Evolutionary conservation across 2,329 filamentous ascomycete genomes (phyloP).

Genomic region (Penicillium sp.): DNA sequence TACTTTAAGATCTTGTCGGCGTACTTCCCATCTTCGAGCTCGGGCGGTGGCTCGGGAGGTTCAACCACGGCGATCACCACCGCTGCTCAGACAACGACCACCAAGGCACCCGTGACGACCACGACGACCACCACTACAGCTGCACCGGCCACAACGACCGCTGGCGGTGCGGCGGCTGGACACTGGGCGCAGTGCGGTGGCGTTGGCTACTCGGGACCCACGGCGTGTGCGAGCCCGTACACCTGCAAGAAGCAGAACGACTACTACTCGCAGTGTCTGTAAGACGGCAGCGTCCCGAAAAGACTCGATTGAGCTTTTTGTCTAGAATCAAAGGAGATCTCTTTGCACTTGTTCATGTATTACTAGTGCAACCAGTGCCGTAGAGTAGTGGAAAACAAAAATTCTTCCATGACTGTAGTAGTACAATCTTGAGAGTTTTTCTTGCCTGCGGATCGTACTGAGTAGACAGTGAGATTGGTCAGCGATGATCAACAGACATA

Average conservation of each 20-base stretch:
- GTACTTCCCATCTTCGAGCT: slow-evolving; percentile 16
- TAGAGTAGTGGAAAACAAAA: too few relatives aligned
- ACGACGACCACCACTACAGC: slow-evolving; percentile 9
- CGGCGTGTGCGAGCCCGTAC: slow-evolving; percentile 27
- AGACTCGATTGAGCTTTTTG: too few relatives aligned
- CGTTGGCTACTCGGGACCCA: slow-evolving; percentile 29
- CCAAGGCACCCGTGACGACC: slow-evolving; percentile 3
- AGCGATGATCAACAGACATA: too few relatives aligned
- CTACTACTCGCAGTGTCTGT: slow-evolving; percentile 38
- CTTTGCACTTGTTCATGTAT: too few relatives aligned
- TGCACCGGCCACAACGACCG: slow-evolving; percentile 7
- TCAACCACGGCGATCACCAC: slow-evolving; percentile 4
- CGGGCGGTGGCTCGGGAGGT: not conserved
- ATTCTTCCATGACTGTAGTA: too few relatives aligned
- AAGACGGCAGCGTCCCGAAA: not conserved
- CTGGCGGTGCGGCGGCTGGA: slow-evolving; percentile 6
- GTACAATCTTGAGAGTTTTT: too few relatives aligned
- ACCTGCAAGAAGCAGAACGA: slow-evolving; percentile 30
- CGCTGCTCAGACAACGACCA: slow-evolving; percentile 2
- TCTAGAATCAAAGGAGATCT: too few relatives aligned
- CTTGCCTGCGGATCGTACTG: too few relatives aligned
- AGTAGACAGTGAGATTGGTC: too few relatives aligned
- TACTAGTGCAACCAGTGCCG: too few relatives aligned
- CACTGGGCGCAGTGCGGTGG: slow-evolving; percentile 33
- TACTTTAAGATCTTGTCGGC: slow-evolving; percentile 1